phyloP scores from a whole-genome alignment of 2,329 filamentous ascomycete genomes.

The Endoconidiophora polonica region DNA sequence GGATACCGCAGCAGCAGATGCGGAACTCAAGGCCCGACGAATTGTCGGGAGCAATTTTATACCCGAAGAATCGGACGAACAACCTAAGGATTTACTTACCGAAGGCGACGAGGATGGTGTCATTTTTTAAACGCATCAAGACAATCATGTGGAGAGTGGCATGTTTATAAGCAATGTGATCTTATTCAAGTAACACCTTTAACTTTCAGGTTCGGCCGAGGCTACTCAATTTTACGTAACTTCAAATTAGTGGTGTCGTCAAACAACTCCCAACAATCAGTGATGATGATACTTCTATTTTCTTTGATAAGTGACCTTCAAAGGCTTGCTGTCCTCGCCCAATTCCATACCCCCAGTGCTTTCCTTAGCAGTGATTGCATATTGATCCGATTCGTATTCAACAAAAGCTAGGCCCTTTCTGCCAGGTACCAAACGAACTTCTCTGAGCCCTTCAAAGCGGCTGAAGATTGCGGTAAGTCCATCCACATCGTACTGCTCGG shows the following conservation, averaged over 20 bases:
- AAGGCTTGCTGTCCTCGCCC: constrained; percentile 43
- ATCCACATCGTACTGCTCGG: constrained; percentile 72
- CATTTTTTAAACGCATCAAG: constrained; percentile 45
- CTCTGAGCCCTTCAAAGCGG: constrained; percentile 83
- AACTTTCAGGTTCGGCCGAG: too few species aligned
- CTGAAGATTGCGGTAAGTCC: constrained; percentile 65
- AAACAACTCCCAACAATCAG: neutral
- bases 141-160: neutral
- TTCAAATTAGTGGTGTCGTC: neutral
- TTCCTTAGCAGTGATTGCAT: constrained; percentile 87
- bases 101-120: constrained; percentile 69
- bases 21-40: constrained; percentile 59
- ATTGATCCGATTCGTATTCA: constrained; percentile 81
- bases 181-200: neutral
- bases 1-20: constrained; percentile 54
- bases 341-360: constrained; percentile 73
- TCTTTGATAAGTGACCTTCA: constrained; percentile 94
- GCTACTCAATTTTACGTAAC: neutral
- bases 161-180: neutral
- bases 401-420: constrained; percentile 85
- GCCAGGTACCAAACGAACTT: constrained; percentile 77
- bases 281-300: constrained; percentile 34
- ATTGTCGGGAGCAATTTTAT: constrained; percentile 28
- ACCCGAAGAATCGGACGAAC: constrained; percentile 26
- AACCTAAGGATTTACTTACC: constrained; percentile 49